phyloP scores from a whole-genome alignment of 2,329 filamentous ascomycete genomes.

The Fusarium chaquense region DNA sequence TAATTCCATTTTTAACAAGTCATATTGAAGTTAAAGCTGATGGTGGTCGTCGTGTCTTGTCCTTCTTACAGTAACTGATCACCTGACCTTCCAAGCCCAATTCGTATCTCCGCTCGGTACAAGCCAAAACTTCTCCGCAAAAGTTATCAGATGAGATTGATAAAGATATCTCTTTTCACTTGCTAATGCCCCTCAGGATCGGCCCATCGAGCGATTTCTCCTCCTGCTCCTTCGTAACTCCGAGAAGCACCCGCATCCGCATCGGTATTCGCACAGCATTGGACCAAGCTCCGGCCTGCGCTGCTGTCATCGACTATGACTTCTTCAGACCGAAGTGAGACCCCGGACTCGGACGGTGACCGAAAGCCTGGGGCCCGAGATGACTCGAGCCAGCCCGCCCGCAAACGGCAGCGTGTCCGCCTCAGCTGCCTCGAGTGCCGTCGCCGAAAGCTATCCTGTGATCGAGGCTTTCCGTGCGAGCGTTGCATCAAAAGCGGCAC shows the following conservation, averaged over 20 bases:
- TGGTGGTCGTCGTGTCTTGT: not conserved
- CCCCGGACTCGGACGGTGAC: slow-evolving; percentile 55
- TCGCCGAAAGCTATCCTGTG: slow-evolving; percentile 71
- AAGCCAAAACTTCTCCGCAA: slow-evolving; percentile 45
- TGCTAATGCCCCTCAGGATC: slow-evolving; percentile 46
- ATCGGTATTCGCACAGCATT: slow-evolving; percentile 39
- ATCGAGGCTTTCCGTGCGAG: slow-evolving; percentile 71
- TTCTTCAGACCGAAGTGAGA: slow-evolving; percentile 54
- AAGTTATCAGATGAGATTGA: slow-evolving; percentile 58
- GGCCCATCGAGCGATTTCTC: slow-evolving; percentile 26
- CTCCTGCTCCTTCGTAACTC: slow-evolving; percentile 52
- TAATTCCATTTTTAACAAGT: not conserved
- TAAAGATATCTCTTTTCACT: slow-evolving; percentile 52
- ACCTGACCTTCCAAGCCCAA: slow-evolving; percentile 9
- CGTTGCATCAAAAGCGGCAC: slow-evolving; percentile 73
- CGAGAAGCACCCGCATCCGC: slow-evolving; percentile 44
- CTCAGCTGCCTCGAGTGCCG: slow-evolving; percentile 72
- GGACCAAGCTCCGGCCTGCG: slow-evolving; percentile 29
- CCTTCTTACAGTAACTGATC: not conserved
- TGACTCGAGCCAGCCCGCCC: slow-evolving; percentile 55
- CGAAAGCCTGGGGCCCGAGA: slow-evolving; percentile 45
- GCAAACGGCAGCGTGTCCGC: slow-evolving; percentile 70
- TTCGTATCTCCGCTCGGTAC: slow-evolving; percentile 53
- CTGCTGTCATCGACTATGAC: slow-evolving; percentile 41
- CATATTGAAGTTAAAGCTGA: not conserved